These are phyloP conservation scores for Orychophragmus violaceus DNA, from an alignment of 345 rosid genomes.

Conservation along the genomic window DNA sequence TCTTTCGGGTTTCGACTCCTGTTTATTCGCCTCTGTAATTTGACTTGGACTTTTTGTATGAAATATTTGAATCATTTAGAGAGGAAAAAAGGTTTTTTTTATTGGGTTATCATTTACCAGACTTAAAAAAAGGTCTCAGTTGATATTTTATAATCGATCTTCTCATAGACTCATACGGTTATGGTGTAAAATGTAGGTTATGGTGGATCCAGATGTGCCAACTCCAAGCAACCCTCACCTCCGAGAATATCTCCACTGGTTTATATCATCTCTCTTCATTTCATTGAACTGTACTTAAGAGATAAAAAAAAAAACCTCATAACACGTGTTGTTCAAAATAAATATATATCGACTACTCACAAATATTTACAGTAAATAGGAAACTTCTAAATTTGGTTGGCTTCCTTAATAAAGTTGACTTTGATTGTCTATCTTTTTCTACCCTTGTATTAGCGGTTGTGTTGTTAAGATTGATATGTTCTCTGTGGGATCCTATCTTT, in stretches of 20 bases:
- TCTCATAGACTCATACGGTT: neutral
- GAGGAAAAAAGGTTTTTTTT: no score
- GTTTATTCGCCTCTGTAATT: no score
- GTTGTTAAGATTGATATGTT: no score
- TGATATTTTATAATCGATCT: neutral
- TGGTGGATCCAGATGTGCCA: constrained; percentile 37
- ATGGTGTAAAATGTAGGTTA: constrained; percentile 16
- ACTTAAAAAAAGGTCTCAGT: no score
- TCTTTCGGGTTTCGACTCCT: no score
- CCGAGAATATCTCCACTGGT: constrained; percentile 34
- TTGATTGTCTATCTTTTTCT: no score
- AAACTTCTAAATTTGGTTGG: neutral
- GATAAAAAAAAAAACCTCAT: neutral
- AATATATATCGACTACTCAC: neutral
- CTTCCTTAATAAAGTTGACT: no score
- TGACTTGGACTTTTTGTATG: no score
- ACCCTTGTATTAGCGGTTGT: no score
- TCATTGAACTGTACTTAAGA: neutral
- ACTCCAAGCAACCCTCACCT: constrained; percentile 32
- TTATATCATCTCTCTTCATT: neutral
- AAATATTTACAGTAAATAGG: neutral
- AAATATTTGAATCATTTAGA: no score
- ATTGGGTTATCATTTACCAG: no score
- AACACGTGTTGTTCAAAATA: neutral
- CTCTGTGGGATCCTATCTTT: no score